Conservation (phyloP, 805 yeast species). For the Kodamaea laetipori region DNA sequence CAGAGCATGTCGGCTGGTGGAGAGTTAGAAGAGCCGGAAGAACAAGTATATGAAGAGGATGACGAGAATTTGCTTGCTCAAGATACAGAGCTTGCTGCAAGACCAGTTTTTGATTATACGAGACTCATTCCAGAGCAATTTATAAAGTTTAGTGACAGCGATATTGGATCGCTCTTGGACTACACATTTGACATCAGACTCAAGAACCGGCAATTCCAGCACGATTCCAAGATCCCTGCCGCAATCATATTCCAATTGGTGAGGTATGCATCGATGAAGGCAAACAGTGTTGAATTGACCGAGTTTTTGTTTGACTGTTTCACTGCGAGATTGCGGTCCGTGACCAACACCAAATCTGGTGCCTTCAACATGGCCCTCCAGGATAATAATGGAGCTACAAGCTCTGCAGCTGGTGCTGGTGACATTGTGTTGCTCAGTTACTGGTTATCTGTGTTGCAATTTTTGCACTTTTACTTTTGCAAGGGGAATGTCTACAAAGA, state of each 20-base stretch:
- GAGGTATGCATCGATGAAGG: constrained; percentile 64
- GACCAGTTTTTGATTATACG: constrained; percentile 56
- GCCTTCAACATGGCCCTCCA: constrained; percentile 46
- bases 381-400: constrained; percentile 17
- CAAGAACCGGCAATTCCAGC: constrained; percentile 38
- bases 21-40: constrained; percentile 22
- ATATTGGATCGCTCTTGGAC: constrained; percentile 51
- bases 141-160: constrained; percentile 60
- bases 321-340: constrained; percentile 60
- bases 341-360: constrained; percentile 62
- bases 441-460: constrained; percentile 83
- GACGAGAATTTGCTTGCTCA: constrained; percentile 25
- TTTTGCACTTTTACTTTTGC: constrained; percentile 73
- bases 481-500: constrained; percentile 59
- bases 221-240: constrained; percentile 62
- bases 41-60: constrained; percentile 27
- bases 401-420: constrained; percentile 40
- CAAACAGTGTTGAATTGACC: constrained; percentile 56
- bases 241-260: constrained; percentile 68
- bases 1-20: constrained; percentile 30
- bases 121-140: constrained; percentile 58
- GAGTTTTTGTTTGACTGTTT: constrained; percentile 62
- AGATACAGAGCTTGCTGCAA: constrained; percentile 31
- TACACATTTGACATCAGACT: constrained; percentile 50
- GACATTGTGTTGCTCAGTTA: constrained; percentile 76